Evolutionary conservation across 495 filamentous ascomycete genomes (phyloP).

Genomic region (Xylaria intraflava): DNA sequence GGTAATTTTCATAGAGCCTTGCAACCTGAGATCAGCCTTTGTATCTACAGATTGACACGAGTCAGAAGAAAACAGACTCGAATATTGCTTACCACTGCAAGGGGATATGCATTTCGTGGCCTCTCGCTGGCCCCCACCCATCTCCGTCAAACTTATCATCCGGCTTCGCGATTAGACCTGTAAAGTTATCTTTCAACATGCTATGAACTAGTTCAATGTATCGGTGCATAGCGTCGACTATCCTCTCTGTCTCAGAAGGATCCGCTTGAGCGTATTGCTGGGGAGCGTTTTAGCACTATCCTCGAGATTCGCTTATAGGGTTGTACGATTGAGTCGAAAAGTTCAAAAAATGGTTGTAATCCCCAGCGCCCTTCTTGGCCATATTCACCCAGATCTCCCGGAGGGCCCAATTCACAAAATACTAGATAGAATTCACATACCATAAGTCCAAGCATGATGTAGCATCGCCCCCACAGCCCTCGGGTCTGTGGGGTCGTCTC

Average conservation of each 20-base stretch:
- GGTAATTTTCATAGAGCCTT: constrained; percentile 49
- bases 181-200: constrained; percentile 50
- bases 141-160: constrained; percentile 34
- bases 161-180: constrained; percentile 39
- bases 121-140: constrained; percentile 42
- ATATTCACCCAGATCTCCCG: constrained; percentile 12
- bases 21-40: constrained; percentile 28
- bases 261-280: constrained; percentile 50
- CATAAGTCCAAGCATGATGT: constrained; percentile 49
- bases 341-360: background rate
- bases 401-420: background rate
- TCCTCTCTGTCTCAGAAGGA: constrained; percentile 25
- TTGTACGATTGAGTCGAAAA: background rate
- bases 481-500: constrained; percentile 41
- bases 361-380: background rate
- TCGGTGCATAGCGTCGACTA: constrained; percentile 34
- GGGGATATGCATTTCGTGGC: constrained; percentile 45
- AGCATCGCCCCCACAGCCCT: constrained; percentile 50
- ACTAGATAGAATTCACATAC: constrained; percentile 7
- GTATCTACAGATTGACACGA: constrained; percentile 1
- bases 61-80: constrained; percentile 12
- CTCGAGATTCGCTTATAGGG: constrained; percentile 4
- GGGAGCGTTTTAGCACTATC: constrained; percentile 18
- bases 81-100: constrained; percentile 17
- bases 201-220: constrained; percentile 35